Conservation (phyloP, 2,329 filamentous ascomycete species). For the Ophiostoma sp. region DNA sequence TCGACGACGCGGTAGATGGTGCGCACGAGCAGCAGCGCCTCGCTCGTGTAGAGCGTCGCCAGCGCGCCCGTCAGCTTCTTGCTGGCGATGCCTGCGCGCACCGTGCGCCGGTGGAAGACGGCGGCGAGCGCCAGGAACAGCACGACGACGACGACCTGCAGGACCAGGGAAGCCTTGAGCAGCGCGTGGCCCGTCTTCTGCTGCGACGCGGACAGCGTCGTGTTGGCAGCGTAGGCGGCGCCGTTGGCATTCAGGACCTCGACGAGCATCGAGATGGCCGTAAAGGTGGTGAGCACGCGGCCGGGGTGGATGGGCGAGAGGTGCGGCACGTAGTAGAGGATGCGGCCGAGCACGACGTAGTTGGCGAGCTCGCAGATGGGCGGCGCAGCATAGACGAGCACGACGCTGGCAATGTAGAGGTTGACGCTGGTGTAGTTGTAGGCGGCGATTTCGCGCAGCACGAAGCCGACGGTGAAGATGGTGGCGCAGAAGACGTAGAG, state of each 20-base stretch:
- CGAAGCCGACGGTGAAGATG: not conserved
- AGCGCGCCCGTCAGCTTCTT: not conserved
- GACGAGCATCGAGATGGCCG: constrained; percentile 42
- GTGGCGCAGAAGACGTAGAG: not conserved
- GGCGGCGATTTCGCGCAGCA: constrained; percentile 38
- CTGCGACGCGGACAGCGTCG: not conserved
- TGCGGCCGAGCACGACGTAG: constrained; percentile 57
- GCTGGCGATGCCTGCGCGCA: not conserved
- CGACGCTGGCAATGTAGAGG: constrained; percentile 39
- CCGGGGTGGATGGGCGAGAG: constrained; percentile 48
- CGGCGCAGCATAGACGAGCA: constrained; percentile 36
- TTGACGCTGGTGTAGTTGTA: constrained; percentile 41
- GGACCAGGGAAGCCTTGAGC: constrained; percentile 45
- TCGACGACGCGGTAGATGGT: constrained; percentile 56
- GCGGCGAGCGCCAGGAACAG: constrained; percentile 46
- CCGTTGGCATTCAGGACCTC: constrained; percentile 43
- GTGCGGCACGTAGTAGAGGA: constrained; percentile 58
- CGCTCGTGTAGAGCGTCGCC: constrained; percentile 43
- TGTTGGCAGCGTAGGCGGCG: not conserved
- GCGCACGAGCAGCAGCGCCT: constrained; percentile 45
- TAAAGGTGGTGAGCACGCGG: constrained; percentile 44
- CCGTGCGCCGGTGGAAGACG: constrained; percentile 23
- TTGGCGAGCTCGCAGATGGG: constrained; percentile 59
- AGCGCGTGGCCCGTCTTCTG: constrained; percentile 39
- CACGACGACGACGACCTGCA: constrained; percentile 51